Base-by-base conservation (phyloP, 2,329 filamentous ascomycete species). In the Fusarium sp. region DNA sequence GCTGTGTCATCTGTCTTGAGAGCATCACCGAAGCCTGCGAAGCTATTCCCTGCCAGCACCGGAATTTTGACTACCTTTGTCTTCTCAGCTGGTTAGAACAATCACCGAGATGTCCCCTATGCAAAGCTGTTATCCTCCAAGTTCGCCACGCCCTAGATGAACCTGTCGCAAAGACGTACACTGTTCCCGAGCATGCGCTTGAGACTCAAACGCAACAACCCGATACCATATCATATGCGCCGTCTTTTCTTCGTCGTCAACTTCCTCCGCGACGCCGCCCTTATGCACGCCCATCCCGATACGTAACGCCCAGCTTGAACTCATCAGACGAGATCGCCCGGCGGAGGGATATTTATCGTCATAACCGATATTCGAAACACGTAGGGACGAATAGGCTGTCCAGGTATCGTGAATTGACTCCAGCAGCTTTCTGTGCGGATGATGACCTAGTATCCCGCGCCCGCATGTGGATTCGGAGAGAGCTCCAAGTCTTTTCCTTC, bases 1-100 rank as follows among this genome's bases (percentile, higher is more conserved):
- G 86, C 75, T 98, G 94, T 79, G 93, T 97, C 69, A 96, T 98
- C 79, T 98, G 94, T 79, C 89, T 98, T 65, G 92, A 95, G 60
- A 77, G 82, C 56, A 85, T 97, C 75, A 88, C 89, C 12, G 92
- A 96, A 74, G 82, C 88, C 55, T 94, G 92, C 68, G 84, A 91
- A 53, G 88, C 92, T 10, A 82, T 86, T 22, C 94, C 94, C 10
- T 98, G 94, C 83, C 86, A 88, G 44, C 94, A 98, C 82, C 82
- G 84, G 61, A 89, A 90, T 72, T 97, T 97, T 78, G 94, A 98
- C 83, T 97, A 94, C 76, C 79, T 93, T 15, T 98, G 94, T 79
- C 86, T 97, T 8, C 81, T 91, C 24, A 94, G 87, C 80, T 98
- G 95, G 94, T 83, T 97, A 8, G 86, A 94, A 72, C 84, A 92